Percentiles rank a stretch among this genome's conserved stretches.
phyloP scores from a whole-genome alignment of 345 rosid species.

The Zanthoxylum bungeanum region DNA sequence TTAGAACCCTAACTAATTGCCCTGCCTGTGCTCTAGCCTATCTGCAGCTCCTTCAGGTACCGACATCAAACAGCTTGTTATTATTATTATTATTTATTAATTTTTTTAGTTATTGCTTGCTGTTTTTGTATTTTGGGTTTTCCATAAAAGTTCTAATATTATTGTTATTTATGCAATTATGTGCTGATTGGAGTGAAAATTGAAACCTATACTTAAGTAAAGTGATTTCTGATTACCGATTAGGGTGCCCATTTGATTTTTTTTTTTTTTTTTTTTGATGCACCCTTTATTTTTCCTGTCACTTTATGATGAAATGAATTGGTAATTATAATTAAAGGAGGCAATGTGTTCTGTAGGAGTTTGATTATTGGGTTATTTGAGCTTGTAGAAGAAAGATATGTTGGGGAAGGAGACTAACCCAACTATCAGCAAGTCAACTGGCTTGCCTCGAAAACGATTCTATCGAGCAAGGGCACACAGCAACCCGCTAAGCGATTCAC shows the following conservation, averaged over 20 bases:
- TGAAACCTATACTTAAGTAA: background rate
- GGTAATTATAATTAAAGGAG: background rate
- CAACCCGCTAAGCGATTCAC: conserved; percentile 78
- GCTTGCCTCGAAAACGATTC: conserved; percentile 74
- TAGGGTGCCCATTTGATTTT: background rate
- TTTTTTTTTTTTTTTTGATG: background rate
- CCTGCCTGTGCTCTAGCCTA: too few species aligned
- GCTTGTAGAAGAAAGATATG: conserved; percentile 25
- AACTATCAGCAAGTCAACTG: conserved; percentile 61
- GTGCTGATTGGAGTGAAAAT: background rate
- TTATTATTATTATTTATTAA: too few species aligned
- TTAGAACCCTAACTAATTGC: too few species aligned
- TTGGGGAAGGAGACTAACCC: conserved; percentile 48
- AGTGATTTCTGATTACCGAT: background rate
- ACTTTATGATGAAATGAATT: background rate
- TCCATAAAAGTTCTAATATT: background rate
- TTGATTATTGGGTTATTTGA: background rate
- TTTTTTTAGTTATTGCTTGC: background rate
- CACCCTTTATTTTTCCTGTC: background rate
- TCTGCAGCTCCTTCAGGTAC: background rate
- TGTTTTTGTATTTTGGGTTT: background rate
- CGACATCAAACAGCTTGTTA: background rate
- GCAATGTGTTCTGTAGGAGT: background rate
- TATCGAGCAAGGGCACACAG: conserved; percentile 82
- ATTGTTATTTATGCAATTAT: background rate